Evolutionary conservation across 2,329 filamentous ascomycete species (phyloP), one percentile per base, ranked within the genome.

Genomic region (Paecilomyces variotii): DNA sequence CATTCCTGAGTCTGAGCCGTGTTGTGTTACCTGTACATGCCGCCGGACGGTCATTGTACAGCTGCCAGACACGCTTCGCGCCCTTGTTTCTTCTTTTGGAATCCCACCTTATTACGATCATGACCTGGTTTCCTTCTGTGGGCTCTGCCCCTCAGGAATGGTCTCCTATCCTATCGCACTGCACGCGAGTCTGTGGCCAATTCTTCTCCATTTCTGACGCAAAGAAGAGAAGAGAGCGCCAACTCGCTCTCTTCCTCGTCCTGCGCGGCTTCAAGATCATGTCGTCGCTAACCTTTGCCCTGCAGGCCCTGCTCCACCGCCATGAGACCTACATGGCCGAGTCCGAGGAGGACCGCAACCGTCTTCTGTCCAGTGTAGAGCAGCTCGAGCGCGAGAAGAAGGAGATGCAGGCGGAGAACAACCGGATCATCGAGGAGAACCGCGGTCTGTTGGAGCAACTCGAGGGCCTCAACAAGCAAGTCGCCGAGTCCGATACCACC

Each of bases 281-380:
- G 50, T 79, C 80, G 64, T 82, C 82, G 78, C 88, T 95, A 76
- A 95, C 86, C 56, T 89, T 85, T 76, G 79, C 83, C 57, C 75
- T 88, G 60, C 86, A 97, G 94, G 91, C 91, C 60, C 82, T 99
- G 58, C 85, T 99, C 50, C 86, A 88, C 63, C 88, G 93, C 68
- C 92, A 99, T 83, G 92, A 97, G 79, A 86, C 89, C 60, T 97
- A 96, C 76, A 93, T 97, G 82, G 87, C 87, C 65, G 91, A 96
- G 73, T 91, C 92, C 60, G 91, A 96, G 79, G 85, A 86, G 66
- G 91, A 97, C 72, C 89, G 92, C 61, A 78, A 81, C 61, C 84
- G 87, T 61, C 85, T 97, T 76, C 82, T 84, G 52, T 75, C 79
- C 53, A 89, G 84, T 61, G 91, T 97, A 70, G 87, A 89, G 66